Evolutionary conservation across 2,329 filamentous ascomycete genomes (phyloP).

Genomic region (Dothideomycetidae sp.): DNA sequence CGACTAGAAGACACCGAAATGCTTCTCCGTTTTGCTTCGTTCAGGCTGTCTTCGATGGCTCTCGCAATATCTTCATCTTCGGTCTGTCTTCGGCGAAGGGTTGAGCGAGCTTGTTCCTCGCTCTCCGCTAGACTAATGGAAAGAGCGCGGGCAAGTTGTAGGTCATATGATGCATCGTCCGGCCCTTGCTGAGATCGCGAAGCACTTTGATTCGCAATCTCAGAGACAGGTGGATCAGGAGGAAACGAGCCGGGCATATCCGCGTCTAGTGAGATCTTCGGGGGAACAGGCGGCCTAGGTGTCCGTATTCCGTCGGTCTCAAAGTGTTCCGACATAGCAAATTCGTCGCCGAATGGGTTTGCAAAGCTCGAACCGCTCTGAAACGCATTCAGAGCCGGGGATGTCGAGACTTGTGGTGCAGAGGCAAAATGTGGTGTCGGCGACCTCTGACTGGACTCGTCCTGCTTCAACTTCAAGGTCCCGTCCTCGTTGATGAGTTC

Average conservation of each 20-base stretch:
- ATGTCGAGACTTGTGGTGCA: neutral
- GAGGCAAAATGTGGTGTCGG: neutral
- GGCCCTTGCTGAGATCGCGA: neutral
- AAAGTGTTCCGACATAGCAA: constrained; percentile 20
- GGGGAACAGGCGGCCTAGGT: constrained; percentile 31
- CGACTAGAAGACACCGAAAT: constrained; percentile 16
- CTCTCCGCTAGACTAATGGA: constrained; percentile 23
- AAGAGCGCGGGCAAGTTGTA: constrained; percentile 24
- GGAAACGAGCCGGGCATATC: constrained; percentile 9
- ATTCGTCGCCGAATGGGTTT: constrained; percentile 34
- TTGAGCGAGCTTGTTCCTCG: constrained; percentile 14
- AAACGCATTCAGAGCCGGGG: constrained; percentile 22
- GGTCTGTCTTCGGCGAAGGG: constrained; percentile 13
- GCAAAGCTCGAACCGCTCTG: constrained; percentile 27
- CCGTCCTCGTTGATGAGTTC: constrained; percentile 28
- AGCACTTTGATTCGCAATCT: neutral
- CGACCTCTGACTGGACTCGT: too few species aligned
- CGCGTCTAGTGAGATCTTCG: constrained; percentile 25
- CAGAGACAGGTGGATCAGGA: neutral
- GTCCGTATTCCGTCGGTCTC: constrained; percentile 28
- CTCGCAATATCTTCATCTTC: constrained; percentile 20
- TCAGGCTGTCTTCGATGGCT: constrained; percentile 23
- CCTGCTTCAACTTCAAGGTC: constrained; percentile 18
- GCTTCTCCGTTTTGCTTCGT: constrained; percentile 11
- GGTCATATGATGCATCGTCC: constrained; percentile 20